Percentiles rank a stretch among this genome's conserved stretches.
phyloP scores from a whole-genome alignment of 441 rosid genomes.

The Lepidium campestre region DNA sequence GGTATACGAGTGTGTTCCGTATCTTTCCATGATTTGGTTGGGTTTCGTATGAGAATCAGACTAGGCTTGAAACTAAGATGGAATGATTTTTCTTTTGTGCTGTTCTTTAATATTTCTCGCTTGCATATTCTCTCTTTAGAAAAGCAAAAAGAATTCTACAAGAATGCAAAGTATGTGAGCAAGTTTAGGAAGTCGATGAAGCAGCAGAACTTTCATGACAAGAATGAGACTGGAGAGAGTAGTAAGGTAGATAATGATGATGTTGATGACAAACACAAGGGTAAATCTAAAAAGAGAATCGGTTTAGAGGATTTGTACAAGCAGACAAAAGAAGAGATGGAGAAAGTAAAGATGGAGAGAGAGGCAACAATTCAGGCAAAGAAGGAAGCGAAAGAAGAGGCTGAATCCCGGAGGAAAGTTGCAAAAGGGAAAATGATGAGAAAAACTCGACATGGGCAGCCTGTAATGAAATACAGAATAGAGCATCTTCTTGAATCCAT shows the following conservation, averaged over 20 bases:
- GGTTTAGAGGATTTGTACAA: slow-evolving; percentile 56
- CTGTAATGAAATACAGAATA: slow-evolving; percentile 84
- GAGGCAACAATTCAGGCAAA: slow-evolving; percentile 55
- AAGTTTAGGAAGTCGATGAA: slow-evolving; percentile 64
- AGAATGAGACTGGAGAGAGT: slow-evolving; percentile 27
- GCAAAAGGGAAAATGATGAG: slow-evolving; percentile 65
- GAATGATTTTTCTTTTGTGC: background rate
- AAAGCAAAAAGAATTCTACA: slow-evolving; percentile 70
- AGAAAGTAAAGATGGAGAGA: slow-evolving; percentile 65
- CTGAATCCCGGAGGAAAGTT: slow-evolving; percentile 62
- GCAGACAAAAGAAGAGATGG: slow-evolving; percentile 62
- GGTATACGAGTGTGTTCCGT: background rate
- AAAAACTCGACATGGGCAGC: slow-evolving; percentile 75
- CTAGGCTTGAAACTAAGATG: background rate
- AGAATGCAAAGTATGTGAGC: slow-evolving; percentile 77
- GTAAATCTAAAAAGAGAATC: slow-evolving; percentile 29
- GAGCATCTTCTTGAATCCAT: slow-evolving; percentile 72
- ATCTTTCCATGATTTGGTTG: background rate
- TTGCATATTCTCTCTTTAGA: slow-evolving; percentile 31
- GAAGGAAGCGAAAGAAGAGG: slow-evolving; percentile 64
- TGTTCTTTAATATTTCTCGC: background rate
- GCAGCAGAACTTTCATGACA: slow-evolving; percentile 40
- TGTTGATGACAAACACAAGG: slow-evolving; percentile 19
- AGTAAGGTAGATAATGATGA: slow-evolving; percentile 17
- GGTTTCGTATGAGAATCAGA: background rate